Base-by-base conservation (phyloP, 2,329 filamentous ascomycete genomes). In the Epichloe typhina region DNA sequence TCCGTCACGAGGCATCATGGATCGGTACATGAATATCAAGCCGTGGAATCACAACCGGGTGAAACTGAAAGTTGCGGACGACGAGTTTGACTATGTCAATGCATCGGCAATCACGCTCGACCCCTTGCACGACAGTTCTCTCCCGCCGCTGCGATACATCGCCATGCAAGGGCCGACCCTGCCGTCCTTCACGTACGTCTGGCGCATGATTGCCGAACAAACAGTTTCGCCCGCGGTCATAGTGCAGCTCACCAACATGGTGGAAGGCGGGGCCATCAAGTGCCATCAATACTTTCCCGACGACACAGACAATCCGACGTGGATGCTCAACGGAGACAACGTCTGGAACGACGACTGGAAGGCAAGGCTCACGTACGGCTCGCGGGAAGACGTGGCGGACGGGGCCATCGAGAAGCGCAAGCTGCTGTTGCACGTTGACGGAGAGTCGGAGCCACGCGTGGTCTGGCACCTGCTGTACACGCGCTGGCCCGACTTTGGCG, bases 131-230 rank as follows among this genome's bases (percentile, higher is more conserved):
- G 64, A 69, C 49, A 62, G 64, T 0, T 55, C 59, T 3, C 62
- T 64, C 8, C 68, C 70, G 1, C 65, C 71, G 3, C 68, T 76
- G 46, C 69, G 77, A 50, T 97, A 94, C 66, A 95, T 98, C 58
- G 93, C 90, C 49, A 96, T 94, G 65, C 88, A 94, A 69, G 93
- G 93, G 0, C 93, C 93, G 5, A 95, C 90, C 61, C 67, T 75
- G 53, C 78, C 80, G 26, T 87, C 86, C 15, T 75, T 84, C 50
- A 80, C 83, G 57, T 88, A 95, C 62, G 86, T 95, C 57, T 98
- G 91, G 87, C 87, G 93, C 62, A 98, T 98, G 93, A 74, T 96
- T 37, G 86, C 87, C 64, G 83, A 94, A 61, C 88, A 94, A 66
- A 66, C 76, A 48, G 62, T 70, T 26, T 81, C 83, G 44, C 80